Evolutionary conservation across 1,284 basidiomycete genomes (phyloP), one percentile per base, ranked within the genome.

Genomic region (Macrocybe sp.): DNA sequence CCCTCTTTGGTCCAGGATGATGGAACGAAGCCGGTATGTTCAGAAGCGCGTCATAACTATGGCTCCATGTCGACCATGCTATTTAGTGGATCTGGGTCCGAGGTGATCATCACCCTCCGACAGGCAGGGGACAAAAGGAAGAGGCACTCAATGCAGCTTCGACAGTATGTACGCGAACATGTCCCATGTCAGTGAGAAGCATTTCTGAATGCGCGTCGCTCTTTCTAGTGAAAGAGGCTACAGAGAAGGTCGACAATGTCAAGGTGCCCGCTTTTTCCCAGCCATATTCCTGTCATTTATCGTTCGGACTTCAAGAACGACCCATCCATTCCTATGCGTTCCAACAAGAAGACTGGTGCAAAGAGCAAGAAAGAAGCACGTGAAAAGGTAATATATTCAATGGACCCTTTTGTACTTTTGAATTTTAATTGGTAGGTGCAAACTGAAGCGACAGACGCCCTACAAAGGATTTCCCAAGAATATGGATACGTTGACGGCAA

Each of bases 1-100:
- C 84, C 85, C 1, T 85, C 83, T 14, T 83, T 86, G 83, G 78
- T 87, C 6, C 78, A 84, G 53, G 78, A 87, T 58, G 82, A 87
- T 50, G 85, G 84, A 2, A 80, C 72, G 0, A 87, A 85, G 59
- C 84, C 83, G 42, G 84, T 86, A 48, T 62, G 78, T 58, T 29
- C 31, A 7, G n/a, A 16, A 28, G 35, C 7, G 3, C 14, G 1
- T 46, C 28, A 2, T 33, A 30, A 11, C 22, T 16, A 30, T 10
- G 22, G 35, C 12, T 30, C 12, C 14, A 37, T 7, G 28, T 34
- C 14, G 49, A 10, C 45, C 3, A 37, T n/a, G 35, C 6, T 7
- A 10, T 6, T 12, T 35, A 85, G 83, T 85, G 84, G 84, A 75
- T 85, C 46, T 87, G 83, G 83, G 79, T 83, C 4, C 58, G 57